These are phyloP conservation scores for Gynochthodes officinalis DNA, from an alignment of 257 asterid species.

Conservation along the genomic window DNA sequence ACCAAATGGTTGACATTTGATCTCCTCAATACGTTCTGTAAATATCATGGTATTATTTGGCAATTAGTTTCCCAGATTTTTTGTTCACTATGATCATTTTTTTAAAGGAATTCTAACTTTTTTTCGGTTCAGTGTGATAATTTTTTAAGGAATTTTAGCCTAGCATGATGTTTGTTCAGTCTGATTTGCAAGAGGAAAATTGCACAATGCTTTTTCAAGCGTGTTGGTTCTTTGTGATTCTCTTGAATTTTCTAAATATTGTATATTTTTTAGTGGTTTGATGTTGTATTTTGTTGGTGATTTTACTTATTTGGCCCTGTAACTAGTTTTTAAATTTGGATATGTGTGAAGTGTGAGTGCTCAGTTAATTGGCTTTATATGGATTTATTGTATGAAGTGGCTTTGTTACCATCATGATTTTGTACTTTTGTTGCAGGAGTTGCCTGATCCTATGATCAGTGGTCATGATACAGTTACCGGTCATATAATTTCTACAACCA, in stretches of 20 bases:
- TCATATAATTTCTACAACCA: conserved; percentile 85
- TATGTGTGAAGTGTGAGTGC: background rate
- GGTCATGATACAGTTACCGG: conserved; percentile 76
- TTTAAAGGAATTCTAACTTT: too few species aligned
- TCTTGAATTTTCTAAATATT: background rate
- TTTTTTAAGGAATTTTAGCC: background rate
- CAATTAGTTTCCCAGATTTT: background rate
- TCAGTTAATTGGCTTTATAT: conserved; percentile 2
- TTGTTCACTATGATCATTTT: background rate
- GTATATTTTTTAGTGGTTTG: background rate
- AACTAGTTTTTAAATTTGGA: background rate
- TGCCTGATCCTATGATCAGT: conserved; percentile 71
- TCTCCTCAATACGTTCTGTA: background rate
- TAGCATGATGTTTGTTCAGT: background rate
- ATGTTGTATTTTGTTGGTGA: background rate
- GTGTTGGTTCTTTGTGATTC: background rate
- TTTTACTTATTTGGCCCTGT: background rate
- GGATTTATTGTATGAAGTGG: background rate
- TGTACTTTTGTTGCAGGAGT: conserved; percentile 50
- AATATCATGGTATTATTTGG: background rate
- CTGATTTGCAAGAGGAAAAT: background rate
- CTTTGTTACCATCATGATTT: conserved; percentile 18
- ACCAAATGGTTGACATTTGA: conserved; percentile 11
- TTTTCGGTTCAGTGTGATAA: background rate
- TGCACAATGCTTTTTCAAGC: background rate